These are phyloP conservation scores for Ganoderma lingzhi DNA, from an alignment of 1,284 basidiomycete genomes.

Conservation along the genomic window DNA sequence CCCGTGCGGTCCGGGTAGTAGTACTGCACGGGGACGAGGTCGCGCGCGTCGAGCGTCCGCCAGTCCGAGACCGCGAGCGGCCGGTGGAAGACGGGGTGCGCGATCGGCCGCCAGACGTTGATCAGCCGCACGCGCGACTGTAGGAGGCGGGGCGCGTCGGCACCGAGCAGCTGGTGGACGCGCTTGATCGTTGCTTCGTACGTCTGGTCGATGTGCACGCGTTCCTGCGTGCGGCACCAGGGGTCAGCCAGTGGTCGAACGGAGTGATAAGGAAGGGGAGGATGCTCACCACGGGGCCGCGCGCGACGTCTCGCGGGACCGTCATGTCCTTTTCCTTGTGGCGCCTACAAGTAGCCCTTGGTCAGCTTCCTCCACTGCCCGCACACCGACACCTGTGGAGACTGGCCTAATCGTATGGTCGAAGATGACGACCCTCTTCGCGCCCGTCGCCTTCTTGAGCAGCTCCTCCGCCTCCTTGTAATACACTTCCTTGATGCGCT, in stretches of 20 bases:
- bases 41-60: conserved; percentile 40
- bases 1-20: conserved; percentile 48
- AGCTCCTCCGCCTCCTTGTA: conserved; percentile 52
- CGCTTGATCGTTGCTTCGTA: conserved; percentile 52
- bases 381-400: too few species aligned
- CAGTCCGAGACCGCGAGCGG: conserved; percentile 60
- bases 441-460: conserved; percentile 49
- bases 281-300: conserved; percentile 32
- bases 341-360: neutral
- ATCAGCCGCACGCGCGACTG: conserved; percentile 61
- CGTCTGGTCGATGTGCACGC: conserved; percentile 67
- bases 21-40: conserved; percentile 36
- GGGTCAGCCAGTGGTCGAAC: too few species aligned
- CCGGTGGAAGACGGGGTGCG: conserved; percentile 51
- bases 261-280: too few species aligned
- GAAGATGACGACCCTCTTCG: conserved; percentile 50
- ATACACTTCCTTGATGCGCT: conserved; percentile 44
- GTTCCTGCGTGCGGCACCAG: too few species aligned
- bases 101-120: conserved; percentile 65
- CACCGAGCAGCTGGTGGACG: conserved; percentile 57
- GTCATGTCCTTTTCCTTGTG: conserved; percentile 26
- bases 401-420: conserved; percentile 45
- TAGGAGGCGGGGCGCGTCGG: conserved; percentile 52
- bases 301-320: conserved; percentile 17
- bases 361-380: neutral